A percentile compares a stretch with the other conserved stretches of the same genome.
These are phyloP conservation scores for Angophora floribunda DNA, from an alignment of 345 rosid genomes.

Conservation along the genomic window DNA sequence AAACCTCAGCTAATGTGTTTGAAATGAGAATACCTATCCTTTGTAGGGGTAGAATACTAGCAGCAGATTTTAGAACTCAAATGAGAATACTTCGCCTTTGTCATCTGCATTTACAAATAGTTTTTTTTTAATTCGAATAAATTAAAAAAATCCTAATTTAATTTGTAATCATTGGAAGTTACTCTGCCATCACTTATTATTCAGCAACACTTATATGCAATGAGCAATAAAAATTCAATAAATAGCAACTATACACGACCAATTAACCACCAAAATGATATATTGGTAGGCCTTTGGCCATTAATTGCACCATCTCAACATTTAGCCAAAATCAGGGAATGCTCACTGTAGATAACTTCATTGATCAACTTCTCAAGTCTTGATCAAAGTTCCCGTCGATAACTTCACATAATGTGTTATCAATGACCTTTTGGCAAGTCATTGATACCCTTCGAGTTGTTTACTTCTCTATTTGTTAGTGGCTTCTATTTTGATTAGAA, in stretches of 20 bases:
- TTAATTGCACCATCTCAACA: neutral
- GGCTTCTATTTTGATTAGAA: neutral
- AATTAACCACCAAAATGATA: neutral
- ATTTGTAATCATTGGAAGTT: too few relatives aligned
- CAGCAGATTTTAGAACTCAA: too few relatives aligned
- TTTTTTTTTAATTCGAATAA: too few relatives aligned
- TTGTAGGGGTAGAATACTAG: too few relatives aligned
- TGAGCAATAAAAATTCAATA: neutral
- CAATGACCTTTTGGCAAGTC: neutral
- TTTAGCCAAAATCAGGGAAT: neutral
- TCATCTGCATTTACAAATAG: too few relatives aligned
- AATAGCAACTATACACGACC: neutral
- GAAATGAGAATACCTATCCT: too few relatives aligned
- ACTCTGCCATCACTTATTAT: too few relatives aligned
- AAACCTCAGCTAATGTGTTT: too few relatives aligned
- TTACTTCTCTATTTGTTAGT: neutral
- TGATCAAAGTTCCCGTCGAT: neutral
- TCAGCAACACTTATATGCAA: fast-evolving
- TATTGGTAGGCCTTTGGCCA: neutral
- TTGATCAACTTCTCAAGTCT: neutral
- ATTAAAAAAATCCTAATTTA: too few relatives aligned
- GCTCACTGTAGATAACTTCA: neutral
- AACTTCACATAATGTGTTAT: neutral
- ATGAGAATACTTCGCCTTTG: too few relatives aligned
- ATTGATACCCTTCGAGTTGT: neutral